Percentiles rank a stretch among this genome's conserved stretches.
Evolutionary conservation across 139 green algal species (phyloP).

Genomic region (Asterochloris erici): DNA sequence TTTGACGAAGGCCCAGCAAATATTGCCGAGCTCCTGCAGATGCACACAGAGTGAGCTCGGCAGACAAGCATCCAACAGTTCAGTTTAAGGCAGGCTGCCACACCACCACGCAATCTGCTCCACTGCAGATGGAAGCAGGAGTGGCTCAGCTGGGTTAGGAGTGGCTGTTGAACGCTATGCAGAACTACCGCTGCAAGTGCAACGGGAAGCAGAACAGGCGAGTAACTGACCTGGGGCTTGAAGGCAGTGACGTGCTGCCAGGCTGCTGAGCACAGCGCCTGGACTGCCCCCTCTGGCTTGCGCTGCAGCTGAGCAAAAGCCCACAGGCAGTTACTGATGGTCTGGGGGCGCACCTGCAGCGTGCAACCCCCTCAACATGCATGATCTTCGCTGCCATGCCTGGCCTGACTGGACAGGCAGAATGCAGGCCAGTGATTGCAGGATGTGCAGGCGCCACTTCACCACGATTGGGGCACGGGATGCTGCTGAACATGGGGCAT

Average conservation of each 20-base stretch:
- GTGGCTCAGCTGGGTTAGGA: too few species aligned
- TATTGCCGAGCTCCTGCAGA: conserved; percentile 38
- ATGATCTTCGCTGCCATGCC: not conserved
- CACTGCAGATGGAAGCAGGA: too few species aligned
- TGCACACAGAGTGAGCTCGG: conserved; percentile 14
- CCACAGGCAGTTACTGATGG: conserved; percentile 33
- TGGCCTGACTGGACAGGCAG: too few species aligned
- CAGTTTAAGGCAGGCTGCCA: too few species aligned
- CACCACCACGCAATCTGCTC: too few species aligned
- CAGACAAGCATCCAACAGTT: conserved; percentile 1
- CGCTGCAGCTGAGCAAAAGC: conserved; percentile 30
- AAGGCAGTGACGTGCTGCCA: conserved; percentile 8
- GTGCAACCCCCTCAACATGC: not conserved
- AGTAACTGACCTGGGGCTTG: conserved; percentile 34
- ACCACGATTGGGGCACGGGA: too few species aligned
- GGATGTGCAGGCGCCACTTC: too few species aligned
- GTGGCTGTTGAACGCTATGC: too few species aligned
- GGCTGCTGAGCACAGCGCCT: conserved; percentile 10
- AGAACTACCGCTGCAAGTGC: not conserved
- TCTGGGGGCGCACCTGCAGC: conserved; percentile 19
- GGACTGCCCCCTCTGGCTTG: conserved; percentile 8
- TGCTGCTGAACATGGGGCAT: too few species aligned
- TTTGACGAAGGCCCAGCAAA: conserved; percentile 31
- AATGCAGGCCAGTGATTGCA: too few species aligned
- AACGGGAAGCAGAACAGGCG: conserved; percentile 29